Evolutionary conservation across 176 grass and related monocot genomes (phyloP), one percentile per base, ranked within the genome.

Genomic region (Thinopyrum elongatum): DNA sequence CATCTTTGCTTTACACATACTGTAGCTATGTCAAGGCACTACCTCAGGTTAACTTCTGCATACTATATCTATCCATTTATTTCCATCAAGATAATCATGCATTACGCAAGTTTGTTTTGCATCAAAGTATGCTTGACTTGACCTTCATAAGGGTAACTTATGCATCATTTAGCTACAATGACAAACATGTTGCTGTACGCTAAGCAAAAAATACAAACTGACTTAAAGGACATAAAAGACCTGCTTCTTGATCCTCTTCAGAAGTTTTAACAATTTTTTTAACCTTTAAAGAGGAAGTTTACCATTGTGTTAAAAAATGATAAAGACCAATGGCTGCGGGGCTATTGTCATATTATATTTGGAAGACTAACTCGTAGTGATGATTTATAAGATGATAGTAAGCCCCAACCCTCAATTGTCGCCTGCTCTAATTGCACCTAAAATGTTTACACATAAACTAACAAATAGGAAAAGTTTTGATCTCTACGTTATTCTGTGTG

Each of bases 11-110:
- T n/a, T n/a, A n/a, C n/a, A n/a, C n/a, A n/a, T n/a, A n/a, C n/a
- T n/a, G n/a, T n/a, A n/a, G n/a, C n/a, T n/a, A n/a, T n/a, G n/a
- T n/a, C n/a, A n/a, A n/a, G n/a, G n/a, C n/a, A n/a, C n/a, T n/a
- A n/a, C n/a, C 95, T 46, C 95, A 97, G 95, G 92, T 92, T 88
- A 80, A 76, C 38, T 78, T 84, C 59, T 74, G 23, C 46, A 79
- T 87, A 63, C 47, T 87, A 64, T 75, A 61, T 70, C 42, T 49
- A 57, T 61, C 59, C n/a, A 85, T 68, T 64, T 53, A 33, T 77
- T 82, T 7, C 42, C 68, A 23, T 49, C 65, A 27, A 64, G 76
- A 13, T 47, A 17, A 28, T 74, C 46, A 10, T 41, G 39, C 7
- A 41, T 2, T 41, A 41, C 39, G 8, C 39, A 41, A 9, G 39